Evolutionary conservation across 2,329 filamentous ascomycete species (phyloP).

Genomic region (Phoma sp.): DNA sequence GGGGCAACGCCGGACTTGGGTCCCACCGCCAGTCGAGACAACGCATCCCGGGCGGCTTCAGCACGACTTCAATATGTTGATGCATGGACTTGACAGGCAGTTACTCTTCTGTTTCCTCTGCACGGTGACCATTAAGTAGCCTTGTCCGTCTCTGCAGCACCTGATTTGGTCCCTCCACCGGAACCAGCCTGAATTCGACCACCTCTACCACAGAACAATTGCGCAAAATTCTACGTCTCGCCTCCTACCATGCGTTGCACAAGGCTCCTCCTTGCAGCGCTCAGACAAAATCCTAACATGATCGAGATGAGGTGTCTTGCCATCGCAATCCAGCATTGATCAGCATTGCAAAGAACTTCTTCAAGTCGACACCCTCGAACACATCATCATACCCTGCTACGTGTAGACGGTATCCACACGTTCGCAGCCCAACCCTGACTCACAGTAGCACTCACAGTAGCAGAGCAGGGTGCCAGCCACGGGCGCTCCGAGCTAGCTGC

Average conservation of each 20-base stretch:
- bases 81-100: neutral
- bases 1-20: slow-evolving; percentile 6
- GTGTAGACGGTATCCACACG: slow-evolving; percentile 1
- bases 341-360: neutral
- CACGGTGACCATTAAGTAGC: neutral
- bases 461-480: neutral
- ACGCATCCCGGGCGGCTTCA: neutral
- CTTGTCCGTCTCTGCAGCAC: neutral
- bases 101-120: neutral
- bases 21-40: neutral
- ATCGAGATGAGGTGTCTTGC: neutral
- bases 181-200: neutral
- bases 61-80: neutral
- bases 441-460: neutral
- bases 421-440: slow-evolving; percentile 20
- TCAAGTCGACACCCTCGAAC: neutral
- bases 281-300: neutral
- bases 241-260: slow-evolving; percentile 4
- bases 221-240: neutral
- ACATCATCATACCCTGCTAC: neutral
- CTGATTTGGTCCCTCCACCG: neutral
- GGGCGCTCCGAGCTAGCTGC: slow-evolving; percentile 8
- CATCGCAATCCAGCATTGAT: neutral
- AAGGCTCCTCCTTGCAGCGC: slow-evolving; percentile 13
- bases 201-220: neutral